A percentile compares a stretch with the other conserved stretches of the same genome.
Conservation (phyloP, 73 alveolate genomes). For the Paraurostyla sp. region DNA sequence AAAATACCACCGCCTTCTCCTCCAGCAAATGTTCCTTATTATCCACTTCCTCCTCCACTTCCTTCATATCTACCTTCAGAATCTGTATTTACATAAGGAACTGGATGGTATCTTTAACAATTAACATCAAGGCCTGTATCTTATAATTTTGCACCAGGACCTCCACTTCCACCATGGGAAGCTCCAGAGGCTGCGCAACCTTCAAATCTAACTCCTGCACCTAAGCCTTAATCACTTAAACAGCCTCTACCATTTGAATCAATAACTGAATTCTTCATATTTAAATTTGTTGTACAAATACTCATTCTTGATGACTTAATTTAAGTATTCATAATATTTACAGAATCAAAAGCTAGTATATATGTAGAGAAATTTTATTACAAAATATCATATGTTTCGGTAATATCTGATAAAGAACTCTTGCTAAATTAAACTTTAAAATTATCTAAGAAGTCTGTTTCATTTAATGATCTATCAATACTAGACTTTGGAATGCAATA, state of each 20-base stretch:
- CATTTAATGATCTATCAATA: not conserved
- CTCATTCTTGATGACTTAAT: slow-evolving; percentile 33
- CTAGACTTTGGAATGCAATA: not conserved
- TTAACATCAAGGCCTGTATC: not conserved
- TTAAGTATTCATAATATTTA: not conserved
- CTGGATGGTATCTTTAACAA: slow-evolving; percentile 2
- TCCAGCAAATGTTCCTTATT: not conserved
- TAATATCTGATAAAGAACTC: not conserved
- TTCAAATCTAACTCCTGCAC: slow-evolving; percentile 20
- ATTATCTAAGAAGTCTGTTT: not conserved
- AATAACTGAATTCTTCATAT: not conserved
- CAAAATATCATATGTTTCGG: not conserved
- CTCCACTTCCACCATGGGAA: slow-evolving; percentile 56
- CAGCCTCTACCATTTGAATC: slow-evolving; percentile 47
- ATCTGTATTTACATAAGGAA: not conserved
- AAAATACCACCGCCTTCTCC: slow-evolving; percentile 61
- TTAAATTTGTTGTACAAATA: not conserved
- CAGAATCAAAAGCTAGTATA: not conserved
- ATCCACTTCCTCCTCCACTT: slow-evolving; percentile 71
- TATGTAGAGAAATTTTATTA: slow-evolving; percentile 6
- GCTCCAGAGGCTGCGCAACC: slow-evolving; percentile 70
- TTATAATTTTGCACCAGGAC: slow-evolving; percentile 17
- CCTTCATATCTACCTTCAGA: slow-evolving; percentile 53
- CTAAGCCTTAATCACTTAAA: slow-evolving; percentile 35
- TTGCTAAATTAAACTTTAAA: not conserved